Conservation (phyloP, 345 rosid species). For the Fremontodendron californicum region DNA sequence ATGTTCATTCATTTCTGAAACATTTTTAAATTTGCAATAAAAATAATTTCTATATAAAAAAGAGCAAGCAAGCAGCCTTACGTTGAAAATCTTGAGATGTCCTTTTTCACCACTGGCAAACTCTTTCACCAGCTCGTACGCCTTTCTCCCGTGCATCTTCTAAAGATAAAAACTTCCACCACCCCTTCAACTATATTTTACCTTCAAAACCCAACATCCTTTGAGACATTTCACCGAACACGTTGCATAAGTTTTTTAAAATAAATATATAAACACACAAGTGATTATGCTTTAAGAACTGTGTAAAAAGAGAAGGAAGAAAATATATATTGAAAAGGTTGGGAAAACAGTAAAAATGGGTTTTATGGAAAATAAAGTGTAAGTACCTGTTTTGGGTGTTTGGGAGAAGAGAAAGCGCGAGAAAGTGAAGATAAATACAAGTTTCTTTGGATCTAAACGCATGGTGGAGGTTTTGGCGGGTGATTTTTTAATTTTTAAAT, state of each 20-base stretch:
- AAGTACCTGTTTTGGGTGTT: background rate
- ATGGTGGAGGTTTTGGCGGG: slow-evolving; percentile 1
- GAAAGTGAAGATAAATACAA: background rate
- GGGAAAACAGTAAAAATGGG: background rate
- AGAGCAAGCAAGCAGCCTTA: slow-evolving; percentile 18
- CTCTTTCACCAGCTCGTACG: slow-evolving; percentile 51
- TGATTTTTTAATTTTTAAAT: background rate
- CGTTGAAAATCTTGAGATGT: slow-evolving; percentile 55
- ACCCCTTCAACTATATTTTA: slow-evolving; percentile 1
- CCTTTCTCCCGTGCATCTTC: slow-evolving; percentile 59
- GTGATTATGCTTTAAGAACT: background rate
- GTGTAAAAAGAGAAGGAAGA: background rate
- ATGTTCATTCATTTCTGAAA: background rate
- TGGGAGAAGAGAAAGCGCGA: background rate
- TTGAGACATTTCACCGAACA: slow-evolving; percentile 34
- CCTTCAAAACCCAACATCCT: background rate
- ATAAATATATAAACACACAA: background rate
- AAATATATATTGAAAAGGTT: background rate
- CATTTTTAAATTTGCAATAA: background rate
- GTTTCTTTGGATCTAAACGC: background rate
- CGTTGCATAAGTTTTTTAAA: background rate
- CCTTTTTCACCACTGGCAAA: slow-evolving; percentile 49
- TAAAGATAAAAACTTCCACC: background rate
- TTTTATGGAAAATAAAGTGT: background rate
- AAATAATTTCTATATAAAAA: background rate